A percentile compares a stretch with the other conserved stretches of the same genome.
Conservation (phyloP, 2,329 filamentous ascomycete species). For the Trichoderma lentiforme region DNA sequence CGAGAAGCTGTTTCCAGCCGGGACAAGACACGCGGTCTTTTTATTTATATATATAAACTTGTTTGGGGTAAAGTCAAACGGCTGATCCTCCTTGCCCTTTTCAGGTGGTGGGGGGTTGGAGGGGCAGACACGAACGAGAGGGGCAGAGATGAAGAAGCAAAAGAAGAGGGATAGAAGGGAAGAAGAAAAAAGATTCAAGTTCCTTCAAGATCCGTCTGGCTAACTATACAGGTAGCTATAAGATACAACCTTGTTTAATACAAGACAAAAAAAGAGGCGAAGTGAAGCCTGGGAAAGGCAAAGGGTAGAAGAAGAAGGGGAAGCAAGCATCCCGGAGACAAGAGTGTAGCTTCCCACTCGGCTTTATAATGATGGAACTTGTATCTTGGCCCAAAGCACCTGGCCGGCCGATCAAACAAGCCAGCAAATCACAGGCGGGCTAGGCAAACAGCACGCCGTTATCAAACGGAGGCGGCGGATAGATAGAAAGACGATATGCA, state of each 20-base stretch:
- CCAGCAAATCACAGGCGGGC: not conserved
- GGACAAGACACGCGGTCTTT: not conserved
- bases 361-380: slow-evolving; percentile 1
- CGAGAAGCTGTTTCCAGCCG: slow-evolving; percentile 20
- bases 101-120: not conserved
- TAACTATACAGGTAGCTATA: slow-evolving; percentile 7
- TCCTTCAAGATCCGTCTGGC: not conserved
- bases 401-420: not conserved
- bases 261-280: slow-evolving; percentile 19
- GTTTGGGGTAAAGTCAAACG: not conserved
- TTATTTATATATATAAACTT: not conserved
- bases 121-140: not conserved
- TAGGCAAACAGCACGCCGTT: not conserved
- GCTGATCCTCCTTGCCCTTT: not conserved
- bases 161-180: not conserved
- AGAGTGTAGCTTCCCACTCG: slow-evolving; percentile 1
- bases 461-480: slow-evolving; percentile 11
- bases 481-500: not conserved
- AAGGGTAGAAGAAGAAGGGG: not conserved
- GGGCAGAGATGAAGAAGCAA: not conserved
- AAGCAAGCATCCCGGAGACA: not conserved
- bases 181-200: not conserved
- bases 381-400: not conserved
- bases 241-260: not conserved
- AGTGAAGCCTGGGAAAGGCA: slow-evolving; percentile 22